Percentiles rank a stretch among this genome's conserved stretches.
phyloP scores from a whole-genome alignment of 2,329 filamentous ascomycete species.

The Fonsecaea pugnacius region DNA sequence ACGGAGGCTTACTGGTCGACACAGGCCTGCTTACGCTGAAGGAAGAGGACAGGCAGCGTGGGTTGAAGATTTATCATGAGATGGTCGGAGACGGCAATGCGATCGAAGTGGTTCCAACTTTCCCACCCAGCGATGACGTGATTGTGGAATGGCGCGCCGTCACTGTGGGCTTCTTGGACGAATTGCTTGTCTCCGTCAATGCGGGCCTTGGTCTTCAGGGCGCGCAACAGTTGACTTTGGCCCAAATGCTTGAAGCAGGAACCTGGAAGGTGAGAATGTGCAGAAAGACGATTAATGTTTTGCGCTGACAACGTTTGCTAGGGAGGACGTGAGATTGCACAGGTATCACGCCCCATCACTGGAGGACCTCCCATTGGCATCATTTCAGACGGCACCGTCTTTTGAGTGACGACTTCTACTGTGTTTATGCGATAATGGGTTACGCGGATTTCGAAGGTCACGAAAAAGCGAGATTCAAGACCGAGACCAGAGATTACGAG shows the following conservation, averaged over 20 bases:
- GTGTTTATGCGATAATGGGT: conserved; percentile 11
- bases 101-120: conserved; percentile 74
- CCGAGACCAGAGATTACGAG: conserved; percentile 23
- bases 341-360: conserved; percentile 92
- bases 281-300: conserved; percentile 2
- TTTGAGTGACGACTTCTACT: conserved; percentile 59
- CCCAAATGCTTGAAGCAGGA: conserved; percentile 91
- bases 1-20: conserved; percentile 85
- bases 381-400: conserved; percentile 93
- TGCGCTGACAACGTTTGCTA: conserved; percentile 46
- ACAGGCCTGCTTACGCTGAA: conserved; percentile 81
- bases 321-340: conserved; percentile 94
- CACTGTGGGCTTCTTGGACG: conserved; percentile 75
- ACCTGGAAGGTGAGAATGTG: conserved; percentile 83
- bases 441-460: conserved; percentile 3
- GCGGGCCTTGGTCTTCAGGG: conserved; percentile 69
- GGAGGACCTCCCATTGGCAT: conserved; percentile 97
- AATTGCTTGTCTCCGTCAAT: conserved; percentile 72
- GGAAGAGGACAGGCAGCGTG: conserved; percentile 68
- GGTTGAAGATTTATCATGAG: conserved; percentile 69
- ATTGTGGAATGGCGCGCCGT: conserved; percentile 79
- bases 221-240: conserved; percentile 71
- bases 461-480: conserved; percentile 3
- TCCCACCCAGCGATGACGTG: conserved; percentile 73
- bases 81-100: conserved; percentile 75